These are phyloP conservation scores for Mycena citricolor DNA, from an alignment of 1,284 basidiomycete species.

Conservation along the genomic window DNA sequence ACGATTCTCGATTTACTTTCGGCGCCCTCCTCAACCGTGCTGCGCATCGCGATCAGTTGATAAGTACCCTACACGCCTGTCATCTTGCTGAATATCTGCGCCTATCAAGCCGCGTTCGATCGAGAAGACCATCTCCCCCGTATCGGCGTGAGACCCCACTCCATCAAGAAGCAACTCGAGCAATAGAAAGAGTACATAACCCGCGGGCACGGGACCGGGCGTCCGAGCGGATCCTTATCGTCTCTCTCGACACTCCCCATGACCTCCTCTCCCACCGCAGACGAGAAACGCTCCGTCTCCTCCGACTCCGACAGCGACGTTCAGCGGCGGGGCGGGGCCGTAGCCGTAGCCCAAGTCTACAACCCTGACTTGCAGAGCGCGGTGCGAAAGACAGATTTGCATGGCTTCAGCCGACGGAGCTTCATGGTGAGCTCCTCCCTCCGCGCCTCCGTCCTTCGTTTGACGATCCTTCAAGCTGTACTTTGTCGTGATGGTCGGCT, in stretches of 20 bases:
- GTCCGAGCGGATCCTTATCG: no score
- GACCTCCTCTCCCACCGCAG: slow-evolving; percentile 11
- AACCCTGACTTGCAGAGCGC: slow-evolving; percentile 27
- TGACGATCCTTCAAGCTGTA: slow-evolving; percentile 23
- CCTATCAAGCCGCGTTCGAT: no score
- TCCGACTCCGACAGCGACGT: slow-evolving; percentile 1
- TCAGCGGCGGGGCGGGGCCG: slow-evolving; percentile 2
- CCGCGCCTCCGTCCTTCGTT: background rate
- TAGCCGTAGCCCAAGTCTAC: slow-evolving; percentile 27
- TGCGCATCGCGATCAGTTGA: no score
- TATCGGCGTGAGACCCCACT: no score
- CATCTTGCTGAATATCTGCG: no score
- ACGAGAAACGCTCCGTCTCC: slow-evolving; percentile 21
- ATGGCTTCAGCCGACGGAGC: slow-evolving; percentile 26
- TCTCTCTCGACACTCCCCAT: background rate
- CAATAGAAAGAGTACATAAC: no score
- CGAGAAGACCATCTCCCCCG: no score
- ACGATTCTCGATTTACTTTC: no score
- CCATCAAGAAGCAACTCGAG: no score
- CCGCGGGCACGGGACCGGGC: no score
- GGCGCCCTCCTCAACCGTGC: no score
- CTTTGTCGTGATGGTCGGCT: slow-evolving; percentile 31
- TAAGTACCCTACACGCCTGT: no score
- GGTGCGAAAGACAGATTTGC: slow-evolving; percentile 23
- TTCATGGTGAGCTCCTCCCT: slow-evolving; percentile 24